Percentiles rank a stretch among this genome's conserved stretches.
Conservation (phyloP, 1,284 basidiomycete genomes). For the Neonothopanus nambi region DNA sequence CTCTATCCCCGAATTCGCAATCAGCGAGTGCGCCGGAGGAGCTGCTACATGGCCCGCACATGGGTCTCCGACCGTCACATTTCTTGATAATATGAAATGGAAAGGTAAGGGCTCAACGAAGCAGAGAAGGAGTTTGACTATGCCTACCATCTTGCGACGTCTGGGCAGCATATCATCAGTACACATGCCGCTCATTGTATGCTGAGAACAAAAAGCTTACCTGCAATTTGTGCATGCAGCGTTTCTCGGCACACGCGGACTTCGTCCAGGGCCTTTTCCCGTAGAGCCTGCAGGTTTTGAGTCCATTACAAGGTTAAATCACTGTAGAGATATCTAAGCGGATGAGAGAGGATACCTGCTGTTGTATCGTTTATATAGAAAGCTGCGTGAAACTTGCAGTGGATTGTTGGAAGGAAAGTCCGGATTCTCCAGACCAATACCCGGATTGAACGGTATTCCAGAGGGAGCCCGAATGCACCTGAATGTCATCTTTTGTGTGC, state of each 20-base stretch:
- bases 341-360: too few species aligned
- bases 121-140: neutral
- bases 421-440: too few species aligned
- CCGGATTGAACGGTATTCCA: too few species aligned
- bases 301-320: constrained; percentile 2
- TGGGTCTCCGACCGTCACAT: constrained; percentile 10
- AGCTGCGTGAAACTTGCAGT: too few species aligned
- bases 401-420: too few species aligned
- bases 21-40: constrained; percentile 7
- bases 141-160: constrained; percentile 9
- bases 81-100: neutral
- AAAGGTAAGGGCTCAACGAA: neutral
- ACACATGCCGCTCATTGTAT: too few species aligned
- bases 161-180: neutral
- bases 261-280: neutral
- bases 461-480: too few species aligned
- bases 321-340: neutral
- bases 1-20: constrained; percentile 12
- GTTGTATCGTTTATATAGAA: too few species aligned
- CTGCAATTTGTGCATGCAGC: constrained; percentile 13
- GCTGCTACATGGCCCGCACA: constrained; percentile 12
- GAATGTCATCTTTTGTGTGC: too few species aligned
- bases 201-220: neutral
- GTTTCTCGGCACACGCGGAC: neutral
- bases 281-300: neutral